These are phyloP conservation scores for Beauveria asiatica DNA, from an alignment of 2,329 filamentous ascomycete species.

Conservation along the genomic window DNA sequence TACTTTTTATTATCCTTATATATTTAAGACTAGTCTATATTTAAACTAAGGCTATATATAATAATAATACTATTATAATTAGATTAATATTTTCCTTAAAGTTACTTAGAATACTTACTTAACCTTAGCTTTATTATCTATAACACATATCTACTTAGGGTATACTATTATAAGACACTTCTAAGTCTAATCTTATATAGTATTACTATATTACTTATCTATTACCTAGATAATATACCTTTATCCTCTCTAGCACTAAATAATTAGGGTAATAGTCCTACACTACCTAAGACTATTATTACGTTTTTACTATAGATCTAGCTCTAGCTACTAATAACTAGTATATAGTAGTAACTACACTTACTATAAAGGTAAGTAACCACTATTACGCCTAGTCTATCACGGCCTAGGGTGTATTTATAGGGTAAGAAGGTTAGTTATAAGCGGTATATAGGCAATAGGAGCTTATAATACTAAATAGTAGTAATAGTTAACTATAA, in stretches of 20 bases:
- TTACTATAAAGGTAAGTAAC: background rate
- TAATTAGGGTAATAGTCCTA: background rate
- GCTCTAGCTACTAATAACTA: background rate
- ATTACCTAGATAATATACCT: background rate
- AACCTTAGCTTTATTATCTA: no score
- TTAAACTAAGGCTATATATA: constrained; percentile 16
- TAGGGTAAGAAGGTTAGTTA: no score
- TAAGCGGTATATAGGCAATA: accelerated
- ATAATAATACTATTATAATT: constrained; percentile 14
- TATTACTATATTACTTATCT: no score
- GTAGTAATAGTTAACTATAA: no score
- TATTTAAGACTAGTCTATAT: constrained; percentile 17
- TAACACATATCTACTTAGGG: no score
- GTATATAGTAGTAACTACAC: background rate
- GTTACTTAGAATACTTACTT: background rate
- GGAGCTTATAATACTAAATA: no score
- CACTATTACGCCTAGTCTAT: background rate
- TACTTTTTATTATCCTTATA: constrained; percentile 9
- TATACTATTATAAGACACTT: no score
- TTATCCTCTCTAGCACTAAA: background rate
- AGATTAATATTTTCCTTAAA: background rate
- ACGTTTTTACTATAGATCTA: background rate
- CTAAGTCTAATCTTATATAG: no score
- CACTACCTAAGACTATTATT: background rate
- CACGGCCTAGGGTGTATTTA: background rate